These are phyloP conservation scores for Calophaca sinica DNA, from an alignment of 306 rosid genomes.

Conservation along the genomic window DNA sequence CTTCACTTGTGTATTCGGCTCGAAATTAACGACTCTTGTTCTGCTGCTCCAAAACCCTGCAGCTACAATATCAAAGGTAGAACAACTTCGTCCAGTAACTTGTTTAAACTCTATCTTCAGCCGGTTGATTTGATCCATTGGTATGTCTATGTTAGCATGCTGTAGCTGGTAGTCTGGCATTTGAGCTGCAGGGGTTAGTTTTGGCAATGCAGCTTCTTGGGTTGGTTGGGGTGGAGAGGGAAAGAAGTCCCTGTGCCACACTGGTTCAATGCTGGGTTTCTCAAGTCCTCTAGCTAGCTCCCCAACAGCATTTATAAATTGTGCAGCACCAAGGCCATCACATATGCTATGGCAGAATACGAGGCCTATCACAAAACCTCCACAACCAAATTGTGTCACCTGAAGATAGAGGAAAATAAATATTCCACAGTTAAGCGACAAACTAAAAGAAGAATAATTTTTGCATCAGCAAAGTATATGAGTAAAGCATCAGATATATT, in stretches of 20 bases:
- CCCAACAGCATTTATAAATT: slow-evolving; percentile 75
- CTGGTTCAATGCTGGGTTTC: slow-evolving; percentile 57
- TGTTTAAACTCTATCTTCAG: slow-evolving; percentile 58
- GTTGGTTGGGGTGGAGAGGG: slow-evolving; percentile 11
- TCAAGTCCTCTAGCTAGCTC: slow-evolving; percentile 66
- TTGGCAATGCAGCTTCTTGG: not conserved
- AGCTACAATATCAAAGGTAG: slow-evolving; percentile 71
- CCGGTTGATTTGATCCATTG: slow-evolving; percentile 48
- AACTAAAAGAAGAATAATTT: not conserved
- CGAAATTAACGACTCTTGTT: slow-evolving; percentile 54
- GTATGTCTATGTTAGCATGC: slow-evolving; percentile 63
- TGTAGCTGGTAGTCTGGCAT: slow-evolving; percentile 52
- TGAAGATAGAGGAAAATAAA: slow-evolving; percentile 33
- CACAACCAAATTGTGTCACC: slow-evolving; percentile 79
- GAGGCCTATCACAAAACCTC: slow-evolving; percentile 82
- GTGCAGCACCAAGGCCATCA: slow-evolving; percentile 92
- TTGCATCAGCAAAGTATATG: not conserved
- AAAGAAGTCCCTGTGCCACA: slow-evolving; percentile 70
- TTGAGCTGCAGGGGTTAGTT: not conserved
- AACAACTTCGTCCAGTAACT: slow-evolving; percentile 61
- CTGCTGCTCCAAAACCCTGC: slow-evolving; percentile 69
- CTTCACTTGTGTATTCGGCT: slow-evolving; percentile 38
- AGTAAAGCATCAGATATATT: not conserved
- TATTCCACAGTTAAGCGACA: not conserved
- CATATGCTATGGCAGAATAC: slow-evolving; percentile 75